Conservation (phyloP, 176 grass and related monocot species). For the Tillandsia fasciculata region DNA sequence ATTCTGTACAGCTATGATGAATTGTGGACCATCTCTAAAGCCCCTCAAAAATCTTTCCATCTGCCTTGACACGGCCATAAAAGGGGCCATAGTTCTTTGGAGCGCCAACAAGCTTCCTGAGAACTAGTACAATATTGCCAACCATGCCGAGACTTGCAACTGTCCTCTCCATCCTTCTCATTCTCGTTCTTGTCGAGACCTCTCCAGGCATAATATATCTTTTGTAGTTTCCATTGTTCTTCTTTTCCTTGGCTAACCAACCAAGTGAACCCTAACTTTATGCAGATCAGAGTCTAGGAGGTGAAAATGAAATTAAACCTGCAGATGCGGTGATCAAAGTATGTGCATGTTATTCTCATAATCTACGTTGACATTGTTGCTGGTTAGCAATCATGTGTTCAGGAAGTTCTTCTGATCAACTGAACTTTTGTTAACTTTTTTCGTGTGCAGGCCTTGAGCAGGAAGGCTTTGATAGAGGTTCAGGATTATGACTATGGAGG, state of each 20-base stretch:
- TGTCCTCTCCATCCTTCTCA: conserved; percentile 29
- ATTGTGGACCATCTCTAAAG: conserved; percentile 41
- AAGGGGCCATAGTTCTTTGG: conserved; percentile 27
- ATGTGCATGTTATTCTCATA: conserved; percentile 9
- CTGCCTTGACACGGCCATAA: conserved; percentile 32
- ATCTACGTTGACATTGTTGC: conserved; percentile 2
- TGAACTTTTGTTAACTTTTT: neutral
- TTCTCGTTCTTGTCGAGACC: conserved; percentile 37
- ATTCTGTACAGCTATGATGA: conserved; percentile 42
- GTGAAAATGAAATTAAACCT: conserved; percentile 22
- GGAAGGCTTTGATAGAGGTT: conserved; percentile 59
- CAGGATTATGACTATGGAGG: conserved; percentile 85
- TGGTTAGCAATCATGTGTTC: too few relatives aligned
- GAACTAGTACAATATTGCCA: conserved; percentile 7
- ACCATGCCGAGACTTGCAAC: conserved; percentile 36
- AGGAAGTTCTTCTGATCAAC: conserved; percentile 8
- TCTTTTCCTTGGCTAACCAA: neutral
- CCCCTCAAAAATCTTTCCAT: conserved; percentile 19
- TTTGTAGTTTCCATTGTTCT: conserved; percentile 18
- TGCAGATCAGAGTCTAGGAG: conserved; percentile 30
- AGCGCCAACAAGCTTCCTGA: conserved; percentile 19
- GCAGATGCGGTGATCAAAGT: conserved; percentile 30
- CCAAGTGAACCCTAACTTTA: conserved; percentile 17
- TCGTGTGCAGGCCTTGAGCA: conserved; percentile 33
- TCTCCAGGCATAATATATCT: conserved; percentile 24